Evolutionary conservation across 2,329 filamentous ascomycete genomes (phyloP), one percentile per base, ranked within the genome.

Genomic region (Penicillium verrucosum): DNA sequence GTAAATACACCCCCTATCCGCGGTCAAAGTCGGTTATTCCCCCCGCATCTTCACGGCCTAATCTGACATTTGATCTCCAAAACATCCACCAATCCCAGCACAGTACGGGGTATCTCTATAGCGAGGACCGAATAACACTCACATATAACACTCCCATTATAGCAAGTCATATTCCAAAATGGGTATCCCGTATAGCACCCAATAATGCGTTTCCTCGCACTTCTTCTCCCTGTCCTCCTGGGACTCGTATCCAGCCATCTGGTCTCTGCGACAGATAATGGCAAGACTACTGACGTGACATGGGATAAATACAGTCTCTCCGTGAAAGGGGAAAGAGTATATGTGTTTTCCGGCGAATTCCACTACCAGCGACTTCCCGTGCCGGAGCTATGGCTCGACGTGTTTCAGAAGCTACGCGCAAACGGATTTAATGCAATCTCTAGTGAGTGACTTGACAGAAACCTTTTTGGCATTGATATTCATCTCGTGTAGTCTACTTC

Each of bases 331-430:
- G 73, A 77, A 55, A 73, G 80, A 27, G 65, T 81, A 3, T 78
- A 80, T 45, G 72, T 82, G 29, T 80, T 78, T 60, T 74, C 73
- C 1, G 80, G 76, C 25, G 81, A 83, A 59, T 82, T 83, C 41
- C 81, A 83, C 59, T 83, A 82, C 54, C 75, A 78, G 59, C 74
- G 81, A 3, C 73, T 83, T 34, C 81, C 81, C 0, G 79, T 82
- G 0, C 81, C 81, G 0, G 81, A 82, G 50, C 61, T 83, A 27
- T 83, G 81, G 79, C 62, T 80, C 37, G 80, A 83, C 60, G 77
- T 83, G 34, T 81, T 83, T 55, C 80, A 83, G 51, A 83, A 82
- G 57, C 75, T 82, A 57, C 76, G 77, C 59, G 78, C 81, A 9
- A 80, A 78, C 61, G 81, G 81, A 0, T 81, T 82, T 66, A 83